Conservation (phyloP, 495 filamentous ascomycete species). For the Penicillium malachiteum region DNA sequence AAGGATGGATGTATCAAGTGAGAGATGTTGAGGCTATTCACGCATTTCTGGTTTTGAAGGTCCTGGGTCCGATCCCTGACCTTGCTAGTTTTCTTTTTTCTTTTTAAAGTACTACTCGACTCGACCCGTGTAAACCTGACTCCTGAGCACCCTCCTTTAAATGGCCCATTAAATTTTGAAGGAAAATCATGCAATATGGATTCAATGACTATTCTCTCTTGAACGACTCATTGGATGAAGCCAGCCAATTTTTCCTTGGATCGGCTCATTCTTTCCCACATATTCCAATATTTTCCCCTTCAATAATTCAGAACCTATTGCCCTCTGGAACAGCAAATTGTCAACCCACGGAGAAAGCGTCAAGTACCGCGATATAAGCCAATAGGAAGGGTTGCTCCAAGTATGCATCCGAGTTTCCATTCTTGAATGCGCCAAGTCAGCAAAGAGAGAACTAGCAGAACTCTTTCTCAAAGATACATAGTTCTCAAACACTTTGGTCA, state of each 20-base stretch:
- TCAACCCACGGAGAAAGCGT: background rate
- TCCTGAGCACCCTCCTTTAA: no score
- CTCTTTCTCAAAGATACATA: slow-evolving; percentile 14
- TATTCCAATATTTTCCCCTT: background rate
- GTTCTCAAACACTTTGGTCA: slow-evolving; percentile 13
- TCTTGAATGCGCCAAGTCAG: slow-evolving; percentile 15
- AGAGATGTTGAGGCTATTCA: no score
- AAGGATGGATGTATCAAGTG: no score
- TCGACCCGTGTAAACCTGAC: no score
- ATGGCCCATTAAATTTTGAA: no score
- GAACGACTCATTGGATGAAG: background rate
- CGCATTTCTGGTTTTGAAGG: no score
- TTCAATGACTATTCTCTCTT: no score
- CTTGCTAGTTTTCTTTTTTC: no score
- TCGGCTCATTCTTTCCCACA: background rate
- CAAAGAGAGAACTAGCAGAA: slow-evolving; percentile 8
- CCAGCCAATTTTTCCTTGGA: background rate
- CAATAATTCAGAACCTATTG: background rate
- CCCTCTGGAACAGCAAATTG: background rate
- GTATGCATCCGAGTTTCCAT: slow-evolving; percentile 24
- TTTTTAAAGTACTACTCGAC: no score
- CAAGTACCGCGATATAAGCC: slow-evolving; percentile 17
- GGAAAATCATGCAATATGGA: no score
- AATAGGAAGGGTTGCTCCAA: slow-evolving; percentile 15
- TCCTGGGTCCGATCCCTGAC: no score